Evolutionary conservation across 2,329 filamentous ascomycete genomes (phyloP).

Genomic region (Elsinoe ampelina): DNA sequence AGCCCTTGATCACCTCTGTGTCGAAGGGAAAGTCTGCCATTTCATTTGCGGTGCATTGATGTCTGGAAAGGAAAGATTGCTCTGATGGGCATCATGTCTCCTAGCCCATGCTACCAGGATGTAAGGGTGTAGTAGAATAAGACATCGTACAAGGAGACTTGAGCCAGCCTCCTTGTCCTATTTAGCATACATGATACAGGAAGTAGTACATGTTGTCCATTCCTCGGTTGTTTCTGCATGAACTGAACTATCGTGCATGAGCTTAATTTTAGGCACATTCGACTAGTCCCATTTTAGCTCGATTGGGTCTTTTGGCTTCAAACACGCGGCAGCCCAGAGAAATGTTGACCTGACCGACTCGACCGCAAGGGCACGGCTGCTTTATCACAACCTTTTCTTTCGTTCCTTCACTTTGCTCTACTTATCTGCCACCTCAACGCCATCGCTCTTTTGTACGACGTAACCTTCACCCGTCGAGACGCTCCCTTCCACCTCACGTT

Average conservation of each 20-base stretch:
- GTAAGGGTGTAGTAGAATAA: no score
- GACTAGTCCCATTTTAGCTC: background rate
- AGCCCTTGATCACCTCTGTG: background rate
- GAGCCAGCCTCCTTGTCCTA: no score
- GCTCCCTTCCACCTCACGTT: conserved; percentile 7
- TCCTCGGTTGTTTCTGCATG: no score
- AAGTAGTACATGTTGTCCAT: no score
- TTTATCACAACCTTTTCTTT: background rate
- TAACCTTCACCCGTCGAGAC: background rate
- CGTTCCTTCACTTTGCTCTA: background rate
- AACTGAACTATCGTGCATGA: background rate
- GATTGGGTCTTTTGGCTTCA: background rate
- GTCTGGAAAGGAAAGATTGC: no score
- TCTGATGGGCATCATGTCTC: no score
- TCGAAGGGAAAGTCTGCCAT: no score
- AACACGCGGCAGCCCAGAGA: conserved; percentile 1
- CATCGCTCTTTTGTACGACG: background rate
- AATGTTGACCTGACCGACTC: conserved; percentile 1
- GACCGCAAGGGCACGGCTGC: background rate
- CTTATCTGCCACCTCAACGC: background rate
- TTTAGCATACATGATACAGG: no score
- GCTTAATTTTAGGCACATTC: conserved; percentile 2
- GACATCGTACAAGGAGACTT: no score
- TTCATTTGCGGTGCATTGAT: no score
- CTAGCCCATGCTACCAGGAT: no score